Base-by-base conservation (phyloP, 306 rosid genomes). In the Vigna reflexopilosa region DNA sequence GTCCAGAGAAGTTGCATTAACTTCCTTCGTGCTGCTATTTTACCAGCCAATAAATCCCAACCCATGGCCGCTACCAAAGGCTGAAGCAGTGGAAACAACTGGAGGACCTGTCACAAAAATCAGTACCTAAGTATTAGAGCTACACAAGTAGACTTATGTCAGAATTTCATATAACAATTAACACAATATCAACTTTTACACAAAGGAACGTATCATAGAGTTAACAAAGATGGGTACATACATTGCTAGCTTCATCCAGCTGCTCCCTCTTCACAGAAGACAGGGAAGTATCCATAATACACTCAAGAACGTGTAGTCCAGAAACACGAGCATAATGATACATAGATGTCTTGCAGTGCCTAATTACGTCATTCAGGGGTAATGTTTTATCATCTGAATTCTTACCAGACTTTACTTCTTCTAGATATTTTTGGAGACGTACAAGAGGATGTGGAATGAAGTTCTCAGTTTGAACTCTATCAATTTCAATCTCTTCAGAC, bases 11-110 rank as follows among this genome's bases (percentile, higher is more conserved):
- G 92, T 81, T 95, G 97, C 97, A 95, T 88, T 88, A 95, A 83
- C 70, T 86, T 87, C 87, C 93, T 90, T 77, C 97, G 85, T 32
- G 90, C 89, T 72, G 85, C 79, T 72, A 92, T 82, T 85, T 92
- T 93, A 47, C 98, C 96, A 3, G 95, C 85, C 81, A 95, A 86
- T 76, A 87, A 83, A 85, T 95, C 98, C 98, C 98, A 95, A 83
- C 98, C 98, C 97, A 95, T 95, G 78, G 92, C 80, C 20, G 98
- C 97, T 56, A 92, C 93, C 78, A 95, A 85, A 72, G 98, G 98
- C 82, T 85, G 95, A 83, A 95, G 98, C 48, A 87, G 93, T n/a
- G 97, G 96, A 83, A 90, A 92, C 91, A 95, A 76, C 26, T 77
- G 85, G 79, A 95, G 97, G 77, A 84, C 84, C 98, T 95, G 84